Base-by-base conservation (phyloP, 1,284 basidiomycete species). In the Lentinus polychrous region DNA sequence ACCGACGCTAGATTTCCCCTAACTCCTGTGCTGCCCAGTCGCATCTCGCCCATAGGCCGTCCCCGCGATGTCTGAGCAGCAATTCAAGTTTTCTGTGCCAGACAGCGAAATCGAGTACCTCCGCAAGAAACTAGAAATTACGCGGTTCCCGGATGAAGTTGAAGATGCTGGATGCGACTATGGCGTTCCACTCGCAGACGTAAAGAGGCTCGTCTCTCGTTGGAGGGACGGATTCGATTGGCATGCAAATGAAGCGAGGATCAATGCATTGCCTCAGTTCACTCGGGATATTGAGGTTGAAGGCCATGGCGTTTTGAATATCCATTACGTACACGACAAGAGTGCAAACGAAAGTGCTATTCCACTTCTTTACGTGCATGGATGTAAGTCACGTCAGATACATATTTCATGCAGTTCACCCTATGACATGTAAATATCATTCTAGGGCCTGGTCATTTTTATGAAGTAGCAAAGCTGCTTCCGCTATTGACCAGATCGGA, bases 381-480 rank as follows among this genome's bases (percentile, higher is more conserved):
- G 73, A 18, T 75, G 74, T 74, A 52, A 33, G 72, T 64, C n/a
- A 7, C 7, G n/a, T n/a, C n/a, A 5, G 11, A n/a, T n/a, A n/a
- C n/a, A n/a, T n/a, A n/a, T n/a, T n/a, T n/a, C n/a, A n/a, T n/a
- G n/a, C n/a, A n/a, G n/a, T n/a, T n/a, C n/a, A n/a, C n/a, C n/a
- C n/a, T n/a, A n/a, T n/a, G n/a, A n/a, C 37, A 34, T 14, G 12
- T 27, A 34, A 5, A 18, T 8, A 10, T 8, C 12, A n/a, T 6
- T 4, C 10, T 14, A 83, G 81, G 81, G 81, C 79, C 81, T 0
- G 79, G 81, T 27, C 67, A 69, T 49, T 81, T 82, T 56, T 57
- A 76, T 24, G 79, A 83, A 63, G 72, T 71, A 14, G 62, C 64
- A 43, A 83, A 78, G 60, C 60, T 81, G 0, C 60, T 81, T 0